These are phyloP conservation scores for Vanilla planifolia DNA, from an alignment of 106 monocot genomes.

Conservation along the genomic window DNA sequence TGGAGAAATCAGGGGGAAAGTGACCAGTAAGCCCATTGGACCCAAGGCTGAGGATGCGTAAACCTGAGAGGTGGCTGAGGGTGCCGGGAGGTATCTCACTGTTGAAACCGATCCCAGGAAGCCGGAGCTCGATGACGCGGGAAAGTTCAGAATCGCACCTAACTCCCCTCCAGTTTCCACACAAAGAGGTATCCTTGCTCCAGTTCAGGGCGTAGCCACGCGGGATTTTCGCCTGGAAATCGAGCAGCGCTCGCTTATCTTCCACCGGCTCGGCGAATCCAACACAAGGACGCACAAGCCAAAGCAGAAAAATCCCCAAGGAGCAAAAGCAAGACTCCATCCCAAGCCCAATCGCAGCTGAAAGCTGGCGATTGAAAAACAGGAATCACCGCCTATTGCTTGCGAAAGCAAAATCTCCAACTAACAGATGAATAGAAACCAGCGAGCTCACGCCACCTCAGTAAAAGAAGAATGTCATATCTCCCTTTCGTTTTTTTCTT, in stretches of 20 bases:
- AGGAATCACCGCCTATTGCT: not conserved
- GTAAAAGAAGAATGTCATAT: not conserved
- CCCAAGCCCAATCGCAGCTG: not conserved
- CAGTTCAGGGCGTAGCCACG: slow-evolving; percentile 40
- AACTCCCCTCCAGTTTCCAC: slow-evolving; percentile 42
- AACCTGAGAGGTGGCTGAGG: slow-evolving; percentile 35
- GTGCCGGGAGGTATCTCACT: slow-evolving; percentile 43
- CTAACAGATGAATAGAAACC: not conserved
- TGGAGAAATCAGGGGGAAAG: slow-evolving; percentile 39
- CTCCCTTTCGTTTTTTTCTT: not conserved
- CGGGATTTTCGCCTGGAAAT: slow-evolving; percentile 22
- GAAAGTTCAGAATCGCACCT: slow-evolving; percentile 18
- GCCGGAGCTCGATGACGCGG: slow-evolving; percentile 37
- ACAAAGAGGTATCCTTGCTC: slow-evolving; percentile 19
- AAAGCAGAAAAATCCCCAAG: not conserved
- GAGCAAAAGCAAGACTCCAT: not conserved
- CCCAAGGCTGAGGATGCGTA: slow-evolving; percentile 43
- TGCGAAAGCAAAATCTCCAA: not conserved
- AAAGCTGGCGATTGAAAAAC: not conserved
- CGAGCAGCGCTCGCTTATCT: slow-evolving; percentile 44
- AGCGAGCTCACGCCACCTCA: slow-evolving; percentile 1
- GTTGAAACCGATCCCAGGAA: slow-evolving; percentile 36
- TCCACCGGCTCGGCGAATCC: slow-evolving; percentile 21
- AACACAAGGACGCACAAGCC: not conserved
- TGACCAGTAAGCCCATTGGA: slow-evolving; percentile 44